Conservation (phyloP, 1,284 basidiomycete genomes). For the Mycena sp. region DNA sequence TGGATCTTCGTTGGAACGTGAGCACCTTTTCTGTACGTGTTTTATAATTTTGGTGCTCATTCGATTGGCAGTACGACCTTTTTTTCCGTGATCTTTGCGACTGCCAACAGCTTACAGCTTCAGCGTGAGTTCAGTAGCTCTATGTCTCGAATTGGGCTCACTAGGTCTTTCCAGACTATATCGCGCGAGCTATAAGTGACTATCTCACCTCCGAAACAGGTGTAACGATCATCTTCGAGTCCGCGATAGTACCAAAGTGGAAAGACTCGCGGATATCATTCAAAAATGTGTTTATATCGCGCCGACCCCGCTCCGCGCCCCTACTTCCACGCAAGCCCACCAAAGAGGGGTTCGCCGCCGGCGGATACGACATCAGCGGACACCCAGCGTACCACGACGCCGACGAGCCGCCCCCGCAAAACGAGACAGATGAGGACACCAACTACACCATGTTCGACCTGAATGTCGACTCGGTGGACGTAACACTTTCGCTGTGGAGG, state of each 20-base stretch:
- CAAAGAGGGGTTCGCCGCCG: conserved; percentile 55
- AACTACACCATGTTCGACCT: conserved; percentile 93
- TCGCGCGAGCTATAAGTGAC: conserved; percentile 91
- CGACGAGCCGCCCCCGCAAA: conserved; percentile 47
- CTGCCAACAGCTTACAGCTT: conserved; percentile 88
- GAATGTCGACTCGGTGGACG: conserved; percentile 94
- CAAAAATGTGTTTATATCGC: conserved; percentile 95
- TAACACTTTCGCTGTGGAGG: conserved; percentile 90
- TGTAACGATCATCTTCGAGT: conserved; percentile 95
- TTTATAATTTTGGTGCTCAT: conserved; percentile 18
- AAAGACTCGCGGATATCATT: conserved; percentile 95
- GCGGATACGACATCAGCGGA: conserved; percentile 78
- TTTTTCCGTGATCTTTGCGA: conserved; percentile 92
- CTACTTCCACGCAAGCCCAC: conserved; percentile 33
- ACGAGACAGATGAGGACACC: conserved; percentile 56
- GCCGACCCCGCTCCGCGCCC: conserved; percentile 60
- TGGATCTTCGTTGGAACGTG: conserved; percentile 96
- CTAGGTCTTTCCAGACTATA: conserved; percentile 65
- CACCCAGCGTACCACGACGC: conserved; percentile 75
- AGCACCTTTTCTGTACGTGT: conserved; percentile 47
- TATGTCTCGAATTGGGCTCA: neutral
- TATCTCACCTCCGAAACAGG: conserved; percentile 95
- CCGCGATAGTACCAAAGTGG: conserved; percentile 98
- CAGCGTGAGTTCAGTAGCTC: conserved; percentile 66
- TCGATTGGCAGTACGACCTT: conserved; percentile 82